Evolutionary conservation across 2,329 filamentous ascomycete genomes (phyloP), one percentile per base, ranked within the genome.

Genomic region (Penicillium sp.): DNA sequence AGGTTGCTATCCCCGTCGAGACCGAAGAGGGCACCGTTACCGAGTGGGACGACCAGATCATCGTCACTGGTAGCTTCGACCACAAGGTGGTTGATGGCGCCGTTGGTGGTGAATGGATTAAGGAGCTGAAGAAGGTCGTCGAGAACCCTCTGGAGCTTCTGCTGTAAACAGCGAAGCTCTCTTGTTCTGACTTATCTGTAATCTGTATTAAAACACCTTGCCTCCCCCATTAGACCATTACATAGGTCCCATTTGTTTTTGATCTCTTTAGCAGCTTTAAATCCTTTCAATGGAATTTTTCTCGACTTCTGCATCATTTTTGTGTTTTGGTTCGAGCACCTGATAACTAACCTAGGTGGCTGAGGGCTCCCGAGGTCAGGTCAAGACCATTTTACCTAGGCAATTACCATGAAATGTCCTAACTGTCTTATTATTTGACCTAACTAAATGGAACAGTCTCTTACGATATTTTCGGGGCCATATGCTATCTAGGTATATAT

Each of bases 11-110:
- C 49, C 89, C 88, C 45, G 81, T 81, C 35, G 87, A 94, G 77
- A 83, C 80, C 51, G 90, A 93, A 73, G 88, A 95, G 56, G 89
- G 88, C 53, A 82, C 82, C 39, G 74, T 80, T 17, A 77, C 95
- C 41, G 88, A 88, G 72, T 98, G 88, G 86, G 93, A 98, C 63
- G 93, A 98, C 69, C 90, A 97, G 79, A 96, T 98, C 65, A 82
- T 87, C 55, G 84, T 98, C 52, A 97, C 90, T 34, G 91, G 78
- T 65, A 94, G 87, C 78, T 98, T 98, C 71, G 93, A 98, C 78
- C 93, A 98, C 83, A 95, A 95, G 81, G 90, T 97, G 44, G 84
- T 98, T 12, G 93, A 98, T 69, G 93, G 93, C 57, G 93, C 90
- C 35, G 87, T 97, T 51, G 94, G 93, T 66, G 93, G 85, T 52